Evolutionary conservation across 768 basidiomycete species (phyloP).

Genomic region (Xerocomellus intermedius): DNA sequence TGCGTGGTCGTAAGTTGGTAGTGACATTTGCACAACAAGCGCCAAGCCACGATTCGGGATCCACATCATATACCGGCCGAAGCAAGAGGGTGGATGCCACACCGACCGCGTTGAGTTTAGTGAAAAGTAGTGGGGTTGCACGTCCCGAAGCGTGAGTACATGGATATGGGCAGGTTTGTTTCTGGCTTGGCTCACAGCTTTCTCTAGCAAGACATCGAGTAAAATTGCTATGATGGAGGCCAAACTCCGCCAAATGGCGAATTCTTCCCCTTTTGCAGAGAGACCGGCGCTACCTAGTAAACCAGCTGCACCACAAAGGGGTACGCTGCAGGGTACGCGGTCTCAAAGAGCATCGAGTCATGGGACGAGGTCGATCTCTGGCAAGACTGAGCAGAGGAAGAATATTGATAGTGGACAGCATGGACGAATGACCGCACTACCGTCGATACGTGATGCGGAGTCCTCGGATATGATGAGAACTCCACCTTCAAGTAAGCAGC

Average conservation of each 20-base stretch:
- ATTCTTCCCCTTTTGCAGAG: constrained; percentile 21
- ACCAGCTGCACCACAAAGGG: constrained; percentile 7
- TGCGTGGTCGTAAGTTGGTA: constrained; percentile 84
- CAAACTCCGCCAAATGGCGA: constrained; percentile 80
- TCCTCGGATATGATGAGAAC: constrained; percentile 15
- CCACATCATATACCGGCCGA: constrained; percentile 32
- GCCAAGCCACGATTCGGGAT: constrained; percentile 37
- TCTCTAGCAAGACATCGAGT: constrained; percentile 59
- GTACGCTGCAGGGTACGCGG: neutral
- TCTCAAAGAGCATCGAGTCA: neutral
- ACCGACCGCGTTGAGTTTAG: constrained; percentile 84
- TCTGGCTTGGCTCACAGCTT: constrained; percentile 7
- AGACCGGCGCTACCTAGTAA: constrained; percentile 23
- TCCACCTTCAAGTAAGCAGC: constrained; percentile 21
- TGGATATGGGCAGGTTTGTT: neutral
- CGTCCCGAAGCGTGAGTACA: constrained; percentile 48
- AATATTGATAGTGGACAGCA: neutral
- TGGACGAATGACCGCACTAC: neutral
- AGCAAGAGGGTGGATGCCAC: constrained; percentile 55
- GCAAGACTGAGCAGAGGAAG: neutral
- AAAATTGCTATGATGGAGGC: constrained; percentile 98
- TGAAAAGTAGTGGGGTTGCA: constrained; percentile 65
- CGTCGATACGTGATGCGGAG: constrained; percentile 7
- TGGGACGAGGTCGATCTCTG: neutral
- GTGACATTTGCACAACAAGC: constrained; percentile 94